Percentiles rank a stretch among this genome's conserved stretches.
phyloP scores from a whole-genome alignment of 2,329 filamentous ascomycete genomes.

The Cladosporium phlei region DNA sequence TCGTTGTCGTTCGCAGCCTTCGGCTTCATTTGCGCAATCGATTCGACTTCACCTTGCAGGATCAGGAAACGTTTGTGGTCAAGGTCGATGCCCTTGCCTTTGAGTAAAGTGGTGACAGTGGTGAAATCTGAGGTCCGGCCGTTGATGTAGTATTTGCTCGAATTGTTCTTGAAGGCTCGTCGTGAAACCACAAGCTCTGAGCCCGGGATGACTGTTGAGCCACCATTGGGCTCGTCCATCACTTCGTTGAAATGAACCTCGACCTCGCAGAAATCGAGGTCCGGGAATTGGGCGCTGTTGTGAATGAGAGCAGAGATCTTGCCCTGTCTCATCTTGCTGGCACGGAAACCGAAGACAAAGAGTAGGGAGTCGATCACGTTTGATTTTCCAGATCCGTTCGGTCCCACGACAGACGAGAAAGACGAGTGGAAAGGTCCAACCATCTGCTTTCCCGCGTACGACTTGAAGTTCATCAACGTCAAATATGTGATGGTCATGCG shows the following conservation, averaged over 20 bases:
- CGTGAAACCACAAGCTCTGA: constrained; percentile 85
- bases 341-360: constrained; percentile 98
- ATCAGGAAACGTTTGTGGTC: constrained; percentile 98
- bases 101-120: constrained; percentile 78
- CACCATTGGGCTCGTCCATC: constrained; percentile 75
- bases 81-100: constrained; percentile 84
- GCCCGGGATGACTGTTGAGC: constrained; percentile 71
- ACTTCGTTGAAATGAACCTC: constrained; percentile 96
- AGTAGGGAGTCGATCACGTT: constrained; percentile 97
- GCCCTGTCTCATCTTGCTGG: constrained; percentile 98
- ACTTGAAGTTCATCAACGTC: constrained; percentile 95
- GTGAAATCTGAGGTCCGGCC: constrained; percentile 87
- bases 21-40: constrained; percentile 98
- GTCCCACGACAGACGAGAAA: constrained; percentile 95
- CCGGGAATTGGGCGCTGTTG: constrained; percentile 82
- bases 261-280: constrained; percentile 88
- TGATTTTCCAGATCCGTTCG: constrained; percentile 96
- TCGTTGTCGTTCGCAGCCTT: constrained; percentile 95
- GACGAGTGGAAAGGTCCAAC: constrained; percentile 96
- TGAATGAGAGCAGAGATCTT: constrained; percentile 98
- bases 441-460: constrained; percentile 90
- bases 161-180: constrained; percentile 94
- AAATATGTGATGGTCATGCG: constrained; percentile 91
- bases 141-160: constrained; percentile 97
- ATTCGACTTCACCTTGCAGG: constrained; percentile 94